Percentiles rank a stretch among this genome's conserved stretches.
These are phyloP conservation scores for Tricholoma sp. DNA, from an alignment of 768 basidiomycete species.

Conservation along the genomic window DNA sequence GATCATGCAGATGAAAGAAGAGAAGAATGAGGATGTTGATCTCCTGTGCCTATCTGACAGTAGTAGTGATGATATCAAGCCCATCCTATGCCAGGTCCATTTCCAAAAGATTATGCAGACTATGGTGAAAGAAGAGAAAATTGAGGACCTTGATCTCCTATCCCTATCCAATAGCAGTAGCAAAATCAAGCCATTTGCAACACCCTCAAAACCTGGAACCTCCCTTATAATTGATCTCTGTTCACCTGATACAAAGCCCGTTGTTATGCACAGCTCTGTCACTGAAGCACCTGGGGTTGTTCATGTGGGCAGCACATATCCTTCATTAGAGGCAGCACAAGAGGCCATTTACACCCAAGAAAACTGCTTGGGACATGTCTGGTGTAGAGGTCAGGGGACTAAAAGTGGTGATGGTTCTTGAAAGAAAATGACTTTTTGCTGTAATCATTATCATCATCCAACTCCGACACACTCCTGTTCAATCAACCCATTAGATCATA, in stretches of 20 bases:
- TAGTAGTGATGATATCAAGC: neutral
- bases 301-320: neutral
- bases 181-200: neutral
- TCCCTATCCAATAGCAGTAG: slow-evolving; percentile 1
- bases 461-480: slow-evolving; percentile 7
- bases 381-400: slow-evolving; percentile 14
- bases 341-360: slow-evolving; percentile 12
- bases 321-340: slow-evolving; percentile 6
- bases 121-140: neutral
- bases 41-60: neutral
- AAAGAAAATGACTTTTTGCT: slow-evolving; percentile 15
- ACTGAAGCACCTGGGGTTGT: slow-evolving; percentile 1
- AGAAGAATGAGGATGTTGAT: neutral
- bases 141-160: neutral
- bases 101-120: neutral
- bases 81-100: neutral
- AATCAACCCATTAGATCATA: slow-evolving; percentile 16
- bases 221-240: slow-evolving; percentile 2
- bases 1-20: neutral
- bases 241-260: neutral
- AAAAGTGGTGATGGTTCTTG: neutral
- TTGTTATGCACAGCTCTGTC: neutral
- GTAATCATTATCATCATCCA: slow-evolving; percentile 13
- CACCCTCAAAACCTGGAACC: neutral
- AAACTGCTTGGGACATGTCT: slow-evolving; percentile 9